These are phyloP conservation scores for Allium sativum DNA, from an alignment of 106 monocot genomes.

Conservation along the genomic window DNA sequence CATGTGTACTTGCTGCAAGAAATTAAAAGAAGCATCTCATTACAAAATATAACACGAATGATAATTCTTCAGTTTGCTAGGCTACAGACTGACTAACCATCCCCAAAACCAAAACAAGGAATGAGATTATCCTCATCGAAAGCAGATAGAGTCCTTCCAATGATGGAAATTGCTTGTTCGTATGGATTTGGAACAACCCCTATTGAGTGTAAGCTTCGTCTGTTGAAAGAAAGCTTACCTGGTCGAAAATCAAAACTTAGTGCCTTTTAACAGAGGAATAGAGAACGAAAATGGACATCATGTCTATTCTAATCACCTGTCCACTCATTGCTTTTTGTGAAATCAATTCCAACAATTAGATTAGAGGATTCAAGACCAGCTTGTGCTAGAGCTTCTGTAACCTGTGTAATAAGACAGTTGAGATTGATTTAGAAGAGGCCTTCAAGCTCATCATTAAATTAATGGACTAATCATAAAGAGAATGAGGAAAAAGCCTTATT, in stretches of 20 bases:
- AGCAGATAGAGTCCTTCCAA: conserved; percentile 75
- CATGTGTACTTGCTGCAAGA: neutral
- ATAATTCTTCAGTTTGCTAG: no score
- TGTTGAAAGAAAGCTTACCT: conserved; percentile 81
- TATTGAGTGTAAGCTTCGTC: conserved; percentile 56
- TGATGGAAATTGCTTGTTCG: conserved; percentile 83
- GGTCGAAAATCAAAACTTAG: no score
- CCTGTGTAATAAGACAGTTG: conserved; percentile 9
- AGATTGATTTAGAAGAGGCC: neutral
- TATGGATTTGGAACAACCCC: conserved; percentile 65
- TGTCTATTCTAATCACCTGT: conserved; percentile 18
- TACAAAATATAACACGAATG: no score
- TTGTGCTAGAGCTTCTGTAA: conserved; percentile 31
- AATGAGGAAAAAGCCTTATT: neutral
- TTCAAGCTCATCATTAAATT: neutral
- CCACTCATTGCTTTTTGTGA: conserved; percentile 46
- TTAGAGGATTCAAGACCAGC: conserved; percentile 45
- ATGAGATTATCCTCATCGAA: conserved; percentile 96
- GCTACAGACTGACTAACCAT: conserved; percentile 30
- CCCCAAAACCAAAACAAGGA: conserved; percentile 93
- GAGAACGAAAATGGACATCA: neutral
- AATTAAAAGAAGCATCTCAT: no score
- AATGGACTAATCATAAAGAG: neutral
- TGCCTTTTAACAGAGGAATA: neutral
- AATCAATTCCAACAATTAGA: conserved; percentile 45